Evolutionary conservation across 208 protist genomes (phyloP).

Genomic region (Wallacemonas sp.): DNA sequence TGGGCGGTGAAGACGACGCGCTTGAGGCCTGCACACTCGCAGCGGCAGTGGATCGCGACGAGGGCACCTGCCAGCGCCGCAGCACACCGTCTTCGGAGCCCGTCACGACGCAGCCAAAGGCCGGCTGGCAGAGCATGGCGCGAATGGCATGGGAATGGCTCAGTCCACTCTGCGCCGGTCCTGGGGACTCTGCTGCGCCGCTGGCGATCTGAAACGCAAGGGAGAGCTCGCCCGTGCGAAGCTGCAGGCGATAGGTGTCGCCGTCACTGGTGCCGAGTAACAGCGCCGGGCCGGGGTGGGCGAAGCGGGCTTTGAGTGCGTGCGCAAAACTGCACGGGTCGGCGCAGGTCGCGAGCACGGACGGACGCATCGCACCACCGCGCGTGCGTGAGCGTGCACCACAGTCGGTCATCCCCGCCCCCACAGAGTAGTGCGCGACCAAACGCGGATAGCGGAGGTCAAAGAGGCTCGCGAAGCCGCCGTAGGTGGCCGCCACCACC

Average conservation of each 20-base stretch:
- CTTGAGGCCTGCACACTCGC: not conserved
- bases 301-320: conserved; percentile 16
- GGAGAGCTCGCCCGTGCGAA: conserved; percentile 21
- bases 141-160: conserved; percentile 32
- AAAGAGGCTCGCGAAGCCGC: conserved; percentile 55
- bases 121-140: conserved; percentile 48
- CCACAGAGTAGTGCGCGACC: conserved; percentile 29
- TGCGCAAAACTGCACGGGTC: conserved; percentile 30
- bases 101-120: conserved; percentile 48
- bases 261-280: conserved; percentile 44
- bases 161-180: too few species aligned
- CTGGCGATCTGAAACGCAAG: conserved; percentile 21
- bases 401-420: not conserved
- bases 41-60: too few species aligned
- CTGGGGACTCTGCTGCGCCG: not conserved
- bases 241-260: conserved; percentile 28
- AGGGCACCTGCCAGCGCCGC: conserved; percentile 41
- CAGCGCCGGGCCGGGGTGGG: conserved; percentile 27
- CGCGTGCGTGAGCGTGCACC: not conserved
- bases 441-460: conserved; percentile 66
- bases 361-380: too few species aligned
- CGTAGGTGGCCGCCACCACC: conserved; percentile 38
- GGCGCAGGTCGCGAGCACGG: conserved; percentile 23
- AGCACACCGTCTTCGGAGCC: conserved; percentile 70
- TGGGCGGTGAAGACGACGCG: too few species aligned